phyloP scores from a whole-genome alignment of 139 green algal genomes.

The Coelastrella sp. region DNA sequence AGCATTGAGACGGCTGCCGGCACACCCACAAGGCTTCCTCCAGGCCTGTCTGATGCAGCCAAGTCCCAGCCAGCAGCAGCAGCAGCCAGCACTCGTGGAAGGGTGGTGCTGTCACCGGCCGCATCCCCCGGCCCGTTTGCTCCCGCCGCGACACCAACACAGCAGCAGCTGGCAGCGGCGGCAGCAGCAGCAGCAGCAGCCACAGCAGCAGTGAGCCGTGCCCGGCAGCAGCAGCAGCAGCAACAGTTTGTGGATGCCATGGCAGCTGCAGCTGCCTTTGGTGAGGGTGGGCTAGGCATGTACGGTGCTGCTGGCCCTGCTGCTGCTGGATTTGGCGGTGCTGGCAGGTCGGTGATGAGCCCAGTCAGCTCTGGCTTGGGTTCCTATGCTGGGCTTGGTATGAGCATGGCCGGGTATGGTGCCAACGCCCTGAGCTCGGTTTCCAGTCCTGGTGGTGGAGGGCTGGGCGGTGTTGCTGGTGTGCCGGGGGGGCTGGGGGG shows the following conservation, averaged over 20 bases:
- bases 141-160: neutral
- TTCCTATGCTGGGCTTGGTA: constrained; percentile 5
- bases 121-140: neutral
- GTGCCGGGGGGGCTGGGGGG: neutral
- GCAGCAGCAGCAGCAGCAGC: constrained; percentile 31
- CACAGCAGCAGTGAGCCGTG: constrained; percentile 35
- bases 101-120: neutral
- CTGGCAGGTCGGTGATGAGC: neutral
- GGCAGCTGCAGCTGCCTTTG: neutral
- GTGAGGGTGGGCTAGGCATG: neutral
- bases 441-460: neutral
- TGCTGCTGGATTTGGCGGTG: too few species aligned
- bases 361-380: neutral
- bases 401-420: neutral
- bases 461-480: neutral
- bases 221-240: constrained; percentile 35
- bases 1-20: neutral
- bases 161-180: constrained; percentile 10
- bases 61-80: constrained; percentile 5
- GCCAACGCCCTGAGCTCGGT: neutral
- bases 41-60: neutral
- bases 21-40: neutral
- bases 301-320: neutral
- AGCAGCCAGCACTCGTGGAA: neutral
- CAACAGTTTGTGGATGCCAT: neutral